Percentiles rank a stretch among this genome's conserved stretches.
phyloP scores from a whole-genome alignment of 768 basidiomycete species.

The Termitomyces sp. region DNA sequence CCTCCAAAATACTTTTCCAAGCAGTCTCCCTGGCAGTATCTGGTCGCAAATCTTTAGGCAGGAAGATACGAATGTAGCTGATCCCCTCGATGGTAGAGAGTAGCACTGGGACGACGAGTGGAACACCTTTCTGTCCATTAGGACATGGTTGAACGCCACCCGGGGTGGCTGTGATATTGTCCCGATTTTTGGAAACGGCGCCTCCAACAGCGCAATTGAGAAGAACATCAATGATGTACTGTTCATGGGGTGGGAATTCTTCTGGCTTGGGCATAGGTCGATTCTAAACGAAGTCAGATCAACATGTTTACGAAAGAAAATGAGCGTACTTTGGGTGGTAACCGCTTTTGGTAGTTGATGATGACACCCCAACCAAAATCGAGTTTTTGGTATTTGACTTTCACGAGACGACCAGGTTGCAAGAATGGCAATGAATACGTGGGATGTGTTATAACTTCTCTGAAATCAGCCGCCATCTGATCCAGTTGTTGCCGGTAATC shows the following conservation, averaged over 20 bases:
- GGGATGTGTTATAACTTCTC: constrained; percentile 91
- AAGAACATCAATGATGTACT: constrained; percentile 91
- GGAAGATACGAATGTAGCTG: constrained; percentile 77
- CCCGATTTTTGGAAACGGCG: constrained; percentile 52
- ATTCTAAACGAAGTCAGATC: constrained; percentile 33
- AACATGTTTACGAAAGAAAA: not conserved
- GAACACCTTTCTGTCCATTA: constrained; percentile 64
- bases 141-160: constrained; percentile 74
- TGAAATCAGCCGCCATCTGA: constrained; percentile 82
- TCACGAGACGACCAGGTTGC: constrained; percentile 87
- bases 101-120: constrained; percentile 84
- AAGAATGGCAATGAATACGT: constrained; percentile 93
- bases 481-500: constrained; percentile 91
- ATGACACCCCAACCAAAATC: constrained; percentile 98
- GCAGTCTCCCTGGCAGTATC: constrained; percentile 72
- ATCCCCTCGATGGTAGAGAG: constrained; percentile 84
- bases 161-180: constrained; percentile 49
- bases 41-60: constrained; percentile 86
- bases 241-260: constrained; percentile 75
- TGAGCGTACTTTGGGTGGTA: constrained; percentile 65
- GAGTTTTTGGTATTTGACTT: constrained; percentile 76
- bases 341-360: constrained; percentile 85
- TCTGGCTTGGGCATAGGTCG: constrained; percentile 63
- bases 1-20: constrained; percentile 89
- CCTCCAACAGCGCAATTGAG: constrained; percentile 71